Evolutionary conservation across 805 yeast genomes (phyloP), one percentile per base, ranked within the genome.

Genomic region (Cyberlindnera nakhonratchasimensis): DNA sequence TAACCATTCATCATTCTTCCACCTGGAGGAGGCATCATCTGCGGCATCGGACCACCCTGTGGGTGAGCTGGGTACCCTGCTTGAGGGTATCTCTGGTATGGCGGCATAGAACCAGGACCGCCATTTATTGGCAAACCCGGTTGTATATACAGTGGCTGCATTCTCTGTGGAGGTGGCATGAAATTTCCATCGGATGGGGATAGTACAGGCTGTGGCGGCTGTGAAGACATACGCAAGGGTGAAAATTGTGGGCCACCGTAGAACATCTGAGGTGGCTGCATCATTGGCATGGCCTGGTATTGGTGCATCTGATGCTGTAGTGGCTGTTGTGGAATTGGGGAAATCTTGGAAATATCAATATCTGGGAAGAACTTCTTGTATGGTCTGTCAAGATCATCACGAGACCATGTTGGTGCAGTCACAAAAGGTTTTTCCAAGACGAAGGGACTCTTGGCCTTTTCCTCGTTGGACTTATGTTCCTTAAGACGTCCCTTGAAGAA

Each of bases 391-490:
- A 74, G 62, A 3, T 51, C 52, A 26, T 53, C 52, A 33, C 45
- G 46, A 17, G 36, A 69, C 95, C 95, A 86, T 0, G 90, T 82
- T 39, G 95, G 95, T 9, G 86, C 81, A 0, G 91, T 82, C 30
- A 71, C 70, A 59, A 75, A 86, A 6, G 93, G 80, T 52, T 70
- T 77, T 51, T 81, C 89, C 46, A 81, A 67, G 18, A 62, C 53
- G 38, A 72, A 67, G 5, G 42, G 22, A n/a, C 62, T 64, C 52
- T 54, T 53, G 9, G 46, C 51, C 3, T 41, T 43, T 31, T 39
- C 26, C 42, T 50, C 41, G 48, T 60, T 23, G 54, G 32, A 11
- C 28, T 8, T 33, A 16, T 50, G 46, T 39, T 47, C 45, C 21
- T 40, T 58, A 49, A 32, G 56, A 39, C 50, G 55, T 41, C 42